Base-by-base conservation (phyloP, 805 yeast species). In the Pichia thaimueangensis region DNA sequence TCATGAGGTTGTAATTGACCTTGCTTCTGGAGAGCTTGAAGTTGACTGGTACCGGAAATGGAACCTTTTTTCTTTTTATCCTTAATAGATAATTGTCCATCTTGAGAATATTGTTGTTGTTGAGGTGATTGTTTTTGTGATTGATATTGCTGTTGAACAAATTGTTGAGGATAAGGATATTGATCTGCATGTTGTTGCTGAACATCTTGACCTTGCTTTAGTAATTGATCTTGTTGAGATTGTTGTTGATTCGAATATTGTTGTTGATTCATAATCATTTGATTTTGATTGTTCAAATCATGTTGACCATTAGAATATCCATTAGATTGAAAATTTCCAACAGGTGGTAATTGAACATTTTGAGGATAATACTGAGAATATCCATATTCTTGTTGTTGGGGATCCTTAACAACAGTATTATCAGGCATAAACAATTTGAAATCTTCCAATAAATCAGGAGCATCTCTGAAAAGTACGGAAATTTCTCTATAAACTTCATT, bases 341-440 rank as follows among this genome's bases (percentile, higher is more conserved):
- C 87, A 2, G 95, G 96, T 9, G 96, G 96, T 43, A 86, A 70
- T 48, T 84, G 86, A 30, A 74, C 65, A 10, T 43, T 32, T 19
- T 38, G 50, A 3, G 34, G 21, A 19, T 34, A 44, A 21, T 40
- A 16, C 34, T 49, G 57, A 23, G 47, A 41, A 34, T 50, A 53
- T 13, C 42, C 45, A 28, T 49, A 51, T 17, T 52, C 49, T 36
- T 49, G 36, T 42, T 50, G 43, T 47, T 54, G 44, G 43, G 55
- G 33, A 23, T 63, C 67, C 23, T 52, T 45, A 46, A 62, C 42
- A 46, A 64, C 30, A 54, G 64, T 54, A 5, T 82, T 75, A 55
- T 91, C 97, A 2, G 98, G 98, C 62, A 93, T 72, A 60, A 93
- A 93, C 61, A 88, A 89, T 61, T 89, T 88, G 65, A 93, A 93